phyloP scores from a whole-genome alignment of 1,284 basidiomycete genomes.

The Papiliotrema terrestris region DNA sequence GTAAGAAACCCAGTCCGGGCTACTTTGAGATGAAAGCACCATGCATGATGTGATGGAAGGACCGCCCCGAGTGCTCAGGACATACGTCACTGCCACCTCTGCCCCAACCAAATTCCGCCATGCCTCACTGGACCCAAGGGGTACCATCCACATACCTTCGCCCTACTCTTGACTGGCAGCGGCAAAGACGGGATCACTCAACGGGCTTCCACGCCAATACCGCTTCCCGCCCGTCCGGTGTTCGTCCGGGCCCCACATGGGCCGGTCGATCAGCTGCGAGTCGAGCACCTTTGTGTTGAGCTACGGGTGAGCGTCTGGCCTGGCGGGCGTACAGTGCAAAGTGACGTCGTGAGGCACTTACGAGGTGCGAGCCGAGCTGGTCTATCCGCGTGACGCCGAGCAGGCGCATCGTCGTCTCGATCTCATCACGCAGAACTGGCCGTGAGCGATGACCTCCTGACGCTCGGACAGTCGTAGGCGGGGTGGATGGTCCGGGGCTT shows the following conservation, averaged over 20 bases:
- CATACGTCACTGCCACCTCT: too few relatives aligned
- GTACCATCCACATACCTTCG: too few relatives aligned
- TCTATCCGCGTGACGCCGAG: conserved; percentile 67
- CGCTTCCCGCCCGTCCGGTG: not conserved
- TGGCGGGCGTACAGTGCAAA: not conserved
- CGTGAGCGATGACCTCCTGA: not conserved
- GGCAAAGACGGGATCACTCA: too few relatives aligned
- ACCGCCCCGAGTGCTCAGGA: too few relatives aligned
- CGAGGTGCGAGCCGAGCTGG: conserved; percentile 47
- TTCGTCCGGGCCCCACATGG: not conserved
- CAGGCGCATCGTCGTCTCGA: conserved; percentile 71
- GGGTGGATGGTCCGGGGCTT: too few relatives aligned
- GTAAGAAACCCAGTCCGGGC: too few relatives aligned
- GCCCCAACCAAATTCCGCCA: too few relatives aligned
- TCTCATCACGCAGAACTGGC: conserved; percentile 73
- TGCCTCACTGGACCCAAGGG: too few relatives aligned
- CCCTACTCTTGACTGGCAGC: too few relatives aligned
- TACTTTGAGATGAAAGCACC: too few relatives aligned
- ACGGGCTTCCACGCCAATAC: not conserved
- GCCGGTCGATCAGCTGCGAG: not conserved
- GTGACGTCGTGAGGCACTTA: conserved; percentile 10
- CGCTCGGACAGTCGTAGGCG: too few relatives aligned
- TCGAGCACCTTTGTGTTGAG: not conserved
- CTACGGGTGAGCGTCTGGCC: not conserved
- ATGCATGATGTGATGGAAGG: too few relatives aligned